Evolutionary conservation across 2,329 filamentous ascomycete genomes (phyloP).

Genomic region (Aspergillus pseudoglaucus): DNA sequence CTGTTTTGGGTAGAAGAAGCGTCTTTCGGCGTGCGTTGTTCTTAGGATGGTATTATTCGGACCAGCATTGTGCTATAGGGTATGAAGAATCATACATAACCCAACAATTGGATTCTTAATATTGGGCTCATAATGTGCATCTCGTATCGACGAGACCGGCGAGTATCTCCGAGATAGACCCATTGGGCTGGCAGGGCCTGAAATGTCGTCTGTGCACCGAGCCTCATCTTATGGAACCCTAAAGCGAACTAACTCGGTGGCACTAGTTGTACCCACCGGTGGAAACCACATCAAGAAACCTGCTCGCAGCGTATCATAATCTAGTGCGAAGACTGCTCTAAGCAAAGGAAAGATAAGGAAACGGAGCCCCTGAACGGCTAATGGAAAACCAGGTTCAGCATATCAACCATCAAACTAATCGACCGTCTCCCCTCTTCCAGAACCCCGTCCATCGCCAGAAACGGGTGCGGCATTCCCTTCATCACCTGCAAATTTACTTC

Average conservation of each 20-base stretch:
- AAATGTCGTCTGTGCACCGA: not conserved
- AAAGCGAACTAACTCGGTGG: not conserved
- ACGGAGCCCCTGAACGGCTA: not conserved
- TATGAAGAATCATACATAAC: no score
- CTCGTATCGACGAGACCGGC: not conserved
- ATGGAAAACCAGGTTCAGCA: not conserved
- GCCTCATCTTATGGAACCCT: not conserved
- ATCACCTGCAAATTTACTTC: constrained; percentile 45
- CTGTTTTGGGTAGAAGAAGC: not conserved
- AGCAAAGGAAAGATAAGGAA: no score
- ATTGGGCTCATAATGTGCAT: no score
- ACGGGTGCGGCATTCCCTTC: constrained; percentile 53
- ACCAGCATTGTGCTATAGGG: not conserved
- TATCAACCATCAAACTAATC: constrained; percentile 42
- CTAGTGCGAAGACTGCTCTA: no score
- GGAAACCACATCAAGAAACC: no score
- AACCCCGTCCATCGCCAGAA: constrained; percentile 53
- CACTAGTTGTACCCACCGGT: not conserved
- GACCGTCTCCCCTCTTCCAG: constrained; percentile 47
- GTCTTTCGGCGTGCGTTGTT: not conserved
- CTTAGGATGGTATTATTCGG: not conserved
- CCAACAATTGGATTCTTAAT: no score
- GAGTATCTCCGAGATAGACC: not conserved
- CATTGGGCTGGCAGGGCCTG: not conserved
- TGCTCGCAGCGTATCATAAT: no score